phyloP scores from a whole-genome alignment of 495 filamentous ascomycete genomes.

The Neurospora africana region DNA sequence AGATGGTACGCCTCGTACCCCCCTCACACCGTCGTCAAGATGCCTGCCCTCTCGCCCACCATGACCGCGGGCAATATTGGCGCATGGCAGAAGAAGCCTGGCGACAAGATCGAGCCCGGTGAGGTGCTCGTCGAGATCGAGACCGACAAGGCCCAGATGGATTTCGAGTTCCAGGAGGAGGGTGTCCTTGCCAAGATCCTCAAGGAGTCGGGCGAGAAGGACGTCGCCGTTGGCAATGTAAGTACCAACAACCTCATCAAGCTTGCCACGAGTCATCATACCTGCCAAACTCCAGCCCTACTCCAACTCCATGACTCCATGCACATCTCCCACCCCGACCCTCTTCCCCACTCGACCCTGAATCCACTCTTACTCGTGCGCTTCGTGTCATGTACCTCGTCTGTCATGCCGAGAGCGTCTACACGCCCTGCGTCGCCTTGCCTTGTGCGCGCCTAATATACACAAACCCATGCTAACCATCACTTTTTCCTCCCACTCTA shows the following conservation, averaged over 20 bases:
- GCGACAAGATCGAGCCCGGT: slow-evolving; percentile 77
- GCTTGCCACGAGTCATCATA: not conserved
- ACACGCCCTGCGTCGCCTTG: not conserved
- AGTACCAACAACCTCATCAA: slow-evolving; percentile 23
- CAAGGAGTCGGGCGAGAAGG: slow-evolving; percentile 89
- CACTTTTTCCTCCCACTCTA: slow-evolving; percentile 24
- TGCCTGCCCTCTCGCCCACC: slow-evolving; percentile 96
- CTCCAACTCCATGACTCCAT: slow-evolving; percentile 13
- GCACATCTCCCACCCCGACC: slow-evolving; percentile 1
- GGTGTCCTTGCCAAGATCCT: slow-evolving; percentile 91
- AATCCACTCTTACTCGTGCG: slow-evolving; percentile 4
- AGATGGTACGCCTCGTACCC: slow-evolving; percentile 66
- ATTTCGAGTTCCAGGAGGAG: slow-evolving; percentile 99
- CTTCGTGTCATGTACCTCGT: not conserved
- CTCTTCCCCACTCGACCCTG: slow-evolving; percentile 9
- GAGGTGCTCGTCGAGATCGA: slow-evolving; percentile 99
- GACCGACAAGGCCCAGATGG: slow-evolving; percentile 99
- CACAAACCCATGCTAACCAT: not conserved
- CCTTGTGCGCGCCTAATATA: slow-evolving; percentile 16
- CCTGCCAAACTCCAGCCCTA: not conserved
- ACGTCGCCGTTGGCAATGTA: slow-evolving; percentile 90
- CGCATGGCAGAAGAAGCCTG: slow-evolving; percentile 93
- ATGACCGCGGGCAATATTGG: slow-evolving; percentile 97
- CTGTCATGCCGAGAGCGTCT: not conserved
- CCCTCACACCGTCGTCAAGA: slow-evolving; percentile 86